These are phyloP conservation scores for Erodium texanum DNA, from an alignment of 441 rosid genomes.

Conservation along the genomic window DNA sequence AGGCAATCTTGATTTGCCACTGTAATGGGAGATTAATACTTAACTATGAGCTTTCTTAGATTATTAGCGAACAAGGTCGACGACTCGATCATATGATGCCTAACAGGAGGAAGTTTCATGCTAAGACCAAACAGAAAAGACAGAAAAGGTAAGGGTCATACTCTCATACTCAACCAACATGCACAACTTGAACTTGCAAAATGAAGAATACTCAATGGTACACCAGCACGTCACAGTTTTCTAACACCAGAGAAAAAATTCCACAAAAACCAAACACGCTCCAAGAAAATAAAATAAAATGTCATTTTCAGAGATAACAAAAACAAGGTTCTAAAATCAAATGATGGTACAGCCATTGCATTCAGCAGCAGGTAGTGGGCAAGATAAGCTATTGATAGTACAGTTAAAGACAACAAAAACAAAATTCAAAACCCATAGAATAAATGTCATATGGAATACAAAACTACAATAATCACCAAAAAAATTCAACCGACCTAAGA, in stretches of 20 bases:
- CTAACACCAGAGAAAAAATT: conserved; percentile 20
- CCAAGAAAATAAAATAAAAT: neutral
- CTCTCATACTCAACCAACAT: conserved; percentile 27
- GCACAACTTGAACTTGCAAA: conserved; percentile 45
- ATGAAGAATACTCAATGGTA: conserved; percentile 24
- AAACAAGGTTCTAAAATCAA: conserved; percentile 14
- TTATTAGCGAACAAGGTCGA: conserved; percentile 15
- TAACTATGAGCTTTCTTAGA: conserved; percentile 20
- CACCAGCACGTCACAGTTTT: conserved; percentile 19
- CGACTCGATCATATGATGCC: conserved; percentile 27
- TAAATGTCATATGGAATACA: neutral
- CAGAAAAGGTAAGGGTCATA: conserved; percentile 20
- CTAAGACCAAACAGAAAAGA: conserved; percentile 35
- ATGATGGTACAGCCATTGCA: conserved; percentile 21
- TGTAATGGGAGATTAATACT: conserved; percentile 20
- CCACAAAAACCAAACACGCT: conserved; percentile 8
- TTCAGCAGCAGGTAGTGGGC: conserved; percentile 16
- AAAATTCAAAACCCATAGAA: neutral
- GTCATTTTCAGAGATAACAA: conserved; percentile 31
- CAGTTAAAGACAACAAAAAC: neutral
- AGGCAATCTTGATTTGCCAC: conserved; percentile 13
- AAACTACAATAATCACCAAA: conserved; percentile 4
- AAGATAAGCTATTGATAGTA: conserved; percentile 14
- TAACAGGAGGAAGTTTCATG: conserved; percentile 35
- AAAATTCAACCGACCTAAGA: conserved; percentile 14